These are phyloP conservation scores for Paradendryphiella salina DNA, from an alignment of 2,329 filamentous ascomycete genomes.

Conservation along the genomic window DNA sequence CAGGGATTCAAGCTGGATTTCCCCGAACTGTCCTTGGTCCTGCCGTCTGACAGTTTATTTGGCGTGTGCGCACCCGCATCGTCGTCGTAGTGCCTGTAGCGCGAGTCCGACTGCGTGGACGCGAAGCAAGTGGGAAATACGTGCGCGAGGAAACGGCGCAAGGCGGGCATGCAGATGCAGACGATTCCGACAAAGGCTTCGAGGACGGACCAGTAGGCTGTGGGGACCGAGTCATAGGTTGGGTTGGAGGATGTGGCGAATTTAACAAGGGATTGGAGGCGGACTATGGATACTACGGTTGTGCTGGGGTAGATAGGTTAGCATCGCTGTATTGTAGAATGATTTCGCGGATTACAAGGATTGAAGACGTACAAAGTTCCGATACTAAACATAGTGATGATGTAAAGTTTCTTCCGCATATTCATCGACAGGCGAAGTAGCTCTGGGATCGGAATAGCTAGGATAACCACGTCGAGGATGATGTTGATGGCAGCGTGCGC, in stretches of 20 bases:
- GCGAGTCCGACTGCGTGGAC: conserved; percentile 8
- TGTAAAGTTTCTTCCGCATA: conserved; percentile 32
- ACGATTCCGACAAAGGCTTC: conserved; percentile 24
- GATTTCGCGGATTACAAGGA: background rate
- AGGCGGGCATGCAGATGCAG: conserved; percentile 24
- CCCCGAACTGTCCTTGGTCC: background rate
- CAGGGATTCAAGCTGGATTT: background rate
- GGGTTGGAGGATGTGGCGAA: conserved; percentile 49
- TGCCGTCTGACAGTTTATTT: background rate
- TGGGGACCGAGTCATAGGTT: conserved; percentile 37
- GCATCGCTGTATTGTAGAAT: background rate
- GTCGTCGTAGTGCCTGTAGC: background rate
- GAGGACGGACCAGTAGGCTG: conserved; percentile 20
- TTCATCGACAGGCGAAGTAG: conserved; percentile 25
- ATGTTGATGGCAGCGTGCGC: conserved; percentile 22
- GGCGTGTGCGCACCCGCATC: background rate
- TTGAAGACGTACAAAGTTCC: conserved; percentile 42
- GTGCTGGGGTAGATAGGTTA: conserved; percentile 9
- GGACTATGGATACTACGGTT: conserved; percentile 48
- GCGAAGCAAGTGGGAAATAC: conserved; percentile 41
- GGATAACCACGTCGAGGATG: conserved; percentile 20
- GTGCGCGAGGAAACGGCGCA: conserved; percentile 19
- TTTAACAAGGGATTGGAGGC: conserved; percentile 47
- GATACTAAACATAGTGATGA: conserved; percentile 40
- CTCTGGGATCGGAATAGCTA: conserved; percentile 23